phyloP scores from a whole-genome alignment of 768 basidiomycete genomes.

The Lactarius vividus region DNA sequence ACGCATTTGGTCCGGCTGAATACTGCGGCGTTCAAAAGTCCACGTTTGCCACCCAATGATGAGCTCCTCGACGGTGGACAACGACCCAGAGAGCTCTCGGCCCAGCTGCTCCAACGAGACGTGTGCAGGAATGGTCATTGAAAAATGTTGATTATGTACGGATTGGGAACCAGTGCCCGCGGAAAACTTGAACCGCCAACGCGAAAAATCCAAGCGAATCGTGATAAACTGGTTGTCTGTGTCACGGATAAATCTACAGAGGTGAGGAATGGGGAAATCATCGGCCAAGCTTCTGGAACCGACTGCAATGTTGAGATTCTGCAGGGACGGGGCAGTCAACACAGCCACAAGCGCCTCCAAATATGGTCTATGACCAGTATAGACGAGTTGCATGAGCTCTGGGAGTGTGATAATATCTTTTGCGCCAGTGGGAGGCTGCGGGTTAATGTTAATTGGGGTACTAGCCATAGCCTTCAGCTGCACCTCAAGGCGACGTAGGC shows the following conservation, averaged over 20 bases:
- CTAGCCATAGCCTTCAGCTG: too few relatives aligned
- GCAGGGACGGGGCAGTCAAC: conserved; percentile 9
- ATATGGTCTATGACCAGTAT: neutral
- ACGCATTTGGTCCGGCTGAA: neutral
- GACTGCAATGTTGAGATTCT: neutral
- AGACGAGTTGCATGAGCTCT: neutral
- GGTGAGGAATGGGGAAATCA: too few relatives aligned
- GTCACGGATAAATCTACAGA: neutral
- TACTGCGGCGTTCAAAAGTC: too few relatives aligned
- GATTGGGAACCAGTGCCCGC: neutral
- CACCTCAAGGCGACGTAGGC: neutral
- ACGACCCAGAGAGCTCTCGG: neutral
- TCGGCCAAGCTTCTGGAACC: too few relatives aligned
- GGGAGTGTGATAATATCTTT: neutral
- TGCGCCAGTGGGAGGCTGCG: too few relatives aligned
- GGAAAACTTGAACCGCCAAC: neutral
- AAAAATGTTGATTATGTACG: neutral
- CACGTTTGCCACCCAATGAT: neutral
- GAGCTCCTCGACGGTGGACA: neutral
- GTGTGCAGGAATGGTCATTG: neutral
- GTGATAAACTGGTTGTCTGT: neutral
- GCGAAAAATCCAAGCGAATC: neutral
- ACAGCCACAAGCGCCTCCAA: neutral
- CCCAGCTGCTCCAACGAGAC: neutral
- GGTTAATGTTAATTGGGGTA: too few relatives aligned